Conservation (phyloP, 148 eudicot genomes). For the Rhododendron vialii region DNA sequence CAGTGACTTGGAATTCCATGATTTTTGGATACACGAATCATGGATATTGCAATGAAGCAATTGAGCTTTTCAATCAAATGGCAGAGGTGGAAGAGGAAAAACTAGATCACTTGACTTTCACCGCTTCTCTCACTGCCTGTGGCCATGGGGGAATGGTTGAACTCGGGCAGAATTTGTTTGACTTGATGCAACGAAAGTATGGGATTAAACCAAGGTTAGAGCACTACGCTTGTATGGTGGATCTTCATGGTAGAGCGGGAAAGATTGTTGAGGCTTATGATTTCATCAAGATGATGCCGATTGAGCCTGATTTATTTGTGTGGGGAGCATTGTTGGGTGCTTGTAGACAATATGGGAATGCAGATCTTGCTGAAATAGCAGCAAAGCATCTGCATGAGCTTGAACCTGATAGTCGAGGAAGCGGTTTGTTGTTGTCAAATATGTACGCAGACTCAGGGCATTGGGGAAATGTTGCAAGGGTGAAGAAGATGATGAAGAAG, state of each 20-base stretch:
- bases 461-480: slow-evolving; percentile 51
- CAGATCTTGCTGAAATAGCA: slow-evolving; percentile 67
- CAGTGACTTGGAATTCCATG: slow-evolving; percentile 90
- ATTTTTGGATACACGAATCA: slow-evolving; percentile 85
- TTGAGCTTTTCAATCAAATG: slow-evolving; percentile 57
- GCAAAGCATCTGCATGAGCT: slow-evolving; percentile 52
- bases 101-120: slow-evolving; percentile 70
- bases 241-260: slow-evolving; percentile 71
- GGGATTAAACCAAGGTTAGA: slow-evolving; percentile 56
- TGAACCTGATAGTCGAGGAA: slow-evolving; percentile 71
- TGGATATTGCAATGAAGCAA: slow-evolving; percentile 61
- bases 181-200: slow-evolving; percentile 49
- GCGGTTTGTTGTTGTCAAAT: slow-evolving; percentile 51
- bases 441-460: slow-evolving; percentile 56
- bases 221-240: slow-evolving; percentile 87
- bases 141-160: slow-evolving; percentile 60
- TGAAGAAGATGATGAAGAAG: slow-evolving; percentile 58
- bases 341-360: slow-evolving; percentile 52
- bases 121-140: slow-evolving; percentile 81
- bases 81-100: slow-evolving; percentile 34
- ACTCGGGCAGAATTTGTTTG: slow-evolving; percentile 50
- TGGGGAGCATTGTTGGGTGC: slow-evolving; percentile 90
- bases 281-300: slow-evolving; percentile 48
- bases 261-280: slow-evolving; percentile 56
- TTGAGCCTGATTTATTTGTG: slow-evolving; percentile 58